Base-by-base conservation (phyloP, 179 eudicot species). In the Sideroxylon spinosum region DNA sequence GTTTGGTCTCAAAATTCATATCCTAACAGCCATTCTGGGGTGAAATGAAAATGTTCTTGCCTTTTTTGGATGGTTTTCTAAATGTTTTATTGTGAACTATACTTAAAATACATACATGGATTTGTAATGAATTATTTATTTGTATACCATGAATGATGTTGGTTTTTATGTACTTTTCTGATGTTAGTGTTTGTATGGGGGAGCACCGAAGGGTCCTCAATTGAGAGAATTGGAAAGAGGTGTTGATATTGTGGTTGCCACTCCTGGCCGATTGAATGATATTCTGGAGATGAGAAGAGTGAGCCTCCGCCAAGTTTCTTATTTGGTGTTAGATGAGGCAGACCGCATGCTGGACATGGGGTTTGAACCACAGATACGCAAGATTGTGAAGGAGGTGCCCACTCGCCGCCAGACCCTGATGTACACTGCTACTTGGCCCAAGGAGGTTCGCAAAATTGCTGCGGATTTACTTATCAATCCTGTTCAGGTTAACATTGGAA, bases 331-430 rank as follows among this genome's bases (percentile, higher is more conserved):
- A 74, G 99, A 96, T 80, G 99, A 96, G 85, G 99, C 99, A n/a
- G 99, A 96, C 78, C 93, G 99, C 73, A 96, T 96, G 99, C 90
- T 96, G 77, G 99, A 96, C 83, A 96, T 96, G 99, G 99, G 99
- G 5, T 96, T 96, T 81, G 99, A 96, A 84, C 99, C 99, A 25
- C 99, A 96, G 80, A 96, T 96, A 59, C 87, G 97, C 76, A 94
- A 96, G 78, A 92, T 96, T 79, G 96, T 96, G 89, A 96, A 96
- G 78, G 93, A 90, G 82, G 86, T 96, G 22, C 96, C 99, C 26
- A 56, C 89, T 78, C 89, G 90, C 28, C 92, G 99, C 52, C 99
- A 95, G 74, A 95, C 99, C 55, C 93, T 93, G 69, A 93, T 95
- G 99, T 95, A 86, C 84, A 95, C 99, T 52, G 98, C 97, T 68